Evolutionary conservation across 2,329 filamentous ascomycete genomes (phyloP), one percentile per base, ranked within the genome.

Genomic region (Metarhizium sp.): DNA sequence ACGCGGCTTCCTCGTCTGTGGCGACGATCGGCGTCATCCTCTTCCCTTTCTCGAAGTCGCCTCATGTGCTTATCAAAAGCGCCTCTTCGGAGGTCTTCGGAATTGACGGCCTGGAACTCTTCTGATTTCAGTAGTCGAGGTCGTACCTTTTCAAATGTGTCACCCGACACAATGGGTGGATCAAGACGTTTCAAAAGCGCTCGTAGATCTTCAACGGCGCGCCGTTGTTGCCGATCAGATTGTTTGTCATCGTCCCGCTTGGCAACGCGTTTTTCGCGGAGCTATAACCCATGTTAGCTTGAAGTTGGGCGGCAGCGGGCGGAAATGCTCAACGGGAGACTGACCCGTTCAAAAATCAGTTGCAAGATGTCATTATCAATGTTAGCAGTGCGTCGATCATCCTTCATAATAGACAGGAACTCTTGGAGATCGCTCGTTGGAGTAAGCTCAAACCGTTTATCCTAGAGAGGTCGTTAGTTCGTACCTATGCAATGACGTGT

Each of bases 41-140:
- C 89, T 62, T 95, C 89, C 67, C 92, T 92, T 63, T 97, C 92
- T 67, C 86, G 89, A n/a, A 96, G 76, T 52, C 94, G 89, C 59
- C 89, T 88, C 63, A 96, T 85, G 64, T 91, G 84, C 73, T 95
- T 97, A 56, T 96, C 92, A 72, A 96, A 97, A 14, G 90, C 92
- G 61, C 81, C 80, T 59, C 86, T 84, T 56, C 92, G 88, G 59
- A 87, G 78, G 53, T 96, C 90, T 61, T 99, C 94, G 47, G 88
- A 86, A 60, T 85, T 78, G 51, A 97, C 80, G 53, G 87, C 87
- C 70, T 87, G 83, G 73, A 89, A 99, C 70, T 97, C 94, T 57
- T 91, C 85, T 63, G 82, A 82, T 66, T 88, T 88, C 64, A 88
- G 84, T 60, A 99, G 78, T 59, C 90, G 87, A 62, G 86, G 78